These are phyloP conservation scores for Penicillium sp. DNA, from an alignment of 2,329 filamentous ascomycete genomes.

Conservation along the genomic window DNA sequence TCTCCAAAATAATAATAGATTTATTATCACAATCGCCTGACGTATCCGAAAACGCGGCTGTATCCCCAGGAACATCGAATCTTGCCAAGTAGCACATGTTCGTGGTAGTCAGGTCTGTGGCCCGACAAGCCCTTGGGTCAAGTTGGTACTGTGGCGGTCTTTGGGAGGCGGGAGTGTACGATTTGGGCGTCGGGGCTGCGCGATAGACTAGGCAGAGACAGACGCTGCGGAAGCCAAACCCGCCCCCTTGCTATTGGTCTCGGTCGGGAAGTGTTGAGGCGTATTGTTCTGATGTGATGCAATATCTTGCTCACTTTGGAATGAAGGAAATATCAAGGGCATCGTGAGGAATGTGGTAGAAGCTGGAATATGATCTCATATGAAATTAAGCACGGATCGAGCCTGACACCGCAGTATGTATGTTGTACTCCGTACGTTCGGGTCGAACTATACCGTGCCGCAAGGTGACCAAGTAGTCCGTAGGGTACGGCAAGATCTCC, in stretches of 20 bases:
- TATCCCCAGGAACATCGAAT: background rate
- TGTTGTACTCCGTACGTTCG: background rate
- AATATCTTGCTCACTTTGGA: conserved; percentile 2
- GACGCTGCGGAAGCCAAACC: background rate
- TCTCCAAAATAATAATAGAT: background rate
- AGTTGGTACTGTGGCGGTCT: conserved; percentile 1
- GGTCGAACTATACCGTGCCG: background rate
- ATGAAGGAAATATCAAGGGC: background rate
- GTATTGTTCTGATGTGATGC: background rate
- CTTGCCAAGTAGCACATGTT: background rate
- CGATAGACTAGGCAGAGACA: background rate
- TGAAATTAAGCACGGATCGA: background rate
- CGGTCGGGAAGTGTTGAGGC: background rate
- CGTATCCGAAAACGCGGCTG: conserved; percentile 5
- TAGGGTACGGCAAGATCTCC: background rate
- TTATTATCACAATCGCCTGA: background rate
- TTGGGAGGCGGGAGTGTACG: background rate
- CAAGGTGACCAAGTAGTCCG: background rate
- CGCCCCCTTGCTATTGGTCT: background rate
- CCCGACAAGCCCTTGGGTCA: conserved; percentile 1
- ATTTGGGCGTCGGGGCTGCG: background rate
- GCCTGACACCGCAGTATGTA: background rate
- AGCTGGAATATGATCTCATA: background rate
- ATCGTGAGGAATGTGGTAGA: background rate
- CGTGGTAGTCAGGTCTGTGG: conserved; percentile 1